Evolutionary conservation across 768 basidiomycete species (phyloP).

Genomic region (Termitomyces titanicus): DNA sequence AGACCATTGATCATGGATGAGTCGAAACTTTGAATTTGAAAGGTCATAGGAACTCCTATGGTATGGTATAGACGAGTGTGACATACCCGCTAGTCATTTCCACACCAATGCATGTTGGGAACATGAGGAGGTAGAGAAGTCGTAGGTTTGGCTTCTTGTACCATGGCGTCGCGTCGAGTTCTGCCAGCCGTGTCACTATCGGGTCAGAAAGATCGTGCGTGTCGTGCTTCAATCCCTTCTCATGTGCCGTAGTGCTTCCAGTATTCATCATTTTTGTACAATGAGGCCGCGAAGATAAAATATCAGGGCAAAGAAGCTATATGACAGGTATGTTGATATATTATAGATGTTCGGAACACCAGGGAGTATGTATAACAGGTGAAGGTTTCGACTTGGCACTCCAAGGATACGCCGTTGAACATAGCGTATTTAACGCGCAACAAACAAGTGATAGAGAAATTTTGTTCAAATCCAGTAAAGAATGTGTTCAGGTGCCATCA

Average conservation of each 20-base stretch:
- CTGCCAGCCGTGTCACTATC: constrained; percentile 38
- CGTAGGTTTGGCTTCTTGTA: constrained; percentile 58
- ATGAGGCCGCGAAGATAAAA: background rate
- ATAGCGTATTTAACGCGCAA: background rate
- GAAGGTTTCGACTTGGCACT: background rate
- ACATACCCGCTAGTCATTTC: constrained; percentile 60
- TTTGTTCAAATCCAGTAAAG: background rate
- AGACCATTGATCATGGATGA: constrained; percentile 62
- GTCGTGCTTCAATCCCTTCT: constrained; percentile 1
- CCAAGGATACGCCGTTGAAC: background rate
- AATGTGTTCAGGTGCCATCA: background rate
- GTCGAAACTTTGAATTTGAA: constrained; percentile 37
- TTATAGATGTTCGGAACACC: background rate
- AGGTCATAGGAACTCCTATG: background rate
- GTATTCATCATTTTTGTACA: constrained; percentile 1
- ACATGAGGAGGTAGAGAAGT: constrained; percentile 48
- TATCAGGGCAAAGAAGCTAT: constrained; percentile 1
- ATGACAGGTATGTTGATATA: background rate
- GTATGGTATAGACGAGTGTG: background rate
- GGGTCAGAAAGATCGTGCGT: constrained; percentile 19
- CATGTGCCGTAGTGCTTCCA: background rate
- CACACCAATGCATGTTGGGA: constrained; percentile 58
- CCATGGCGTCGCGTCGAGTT: constrained; percentile 53
- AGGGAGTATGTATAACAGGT: too few relatives aligned
- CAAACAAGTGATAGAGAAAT: background rate